Conservation (phyloP, 257 asterid genomes). For the Solanum sparsipilum region DNA sequence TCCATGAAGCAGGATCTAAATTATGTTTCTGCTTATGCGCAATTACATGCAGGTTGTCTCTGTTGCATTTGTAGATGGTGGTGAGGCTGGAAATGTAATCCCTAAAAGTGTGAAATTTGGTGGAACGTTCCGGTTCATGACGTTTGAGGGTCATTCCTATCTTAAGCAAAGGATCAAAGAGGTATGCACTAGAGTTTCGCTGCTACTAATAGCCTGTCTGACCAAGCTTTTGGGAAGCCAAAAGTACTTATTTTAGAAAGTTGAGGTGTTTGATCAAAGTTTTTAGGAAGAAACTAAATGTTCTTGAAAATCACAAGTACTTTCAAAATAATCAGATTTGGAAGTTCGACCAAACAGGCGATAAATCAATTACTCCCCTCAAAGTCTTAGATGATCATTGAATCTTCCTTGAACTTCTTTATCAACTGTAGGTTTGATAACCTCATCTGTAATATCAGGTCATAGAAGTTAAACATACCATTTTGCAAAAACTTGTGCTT, state of each 20-base stretch:
- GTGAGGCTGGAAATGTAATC: slow-evolving; percentile 54
- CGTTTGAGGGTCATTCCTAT: slow-evolving; percentile 33
- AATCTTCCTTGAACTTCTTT: not conserved
- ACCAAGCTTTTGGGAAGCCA: not conserved
- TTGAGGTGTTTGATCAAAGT: not conserved
- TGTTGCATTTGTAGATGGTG: slow-evolving; percentile 54
- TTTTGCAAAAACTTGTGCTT: not conserved
- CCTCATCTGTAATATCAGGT: not conserved
- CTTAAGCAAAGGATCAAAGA: slow-evolving; percentile 62
- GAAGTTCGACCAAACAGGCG: not conserved
- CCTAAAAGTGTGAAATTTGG: slow-evolving; percentile 69
- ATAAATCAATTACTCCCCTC: not conserved
- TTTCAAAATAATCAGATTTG: not conserved
- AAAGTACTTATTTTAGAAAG: not conserved
- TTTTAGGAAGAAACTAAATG: not conserved
- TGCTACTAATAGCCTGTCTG: not conserved
- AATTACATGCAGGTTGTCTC: slow-evolving; percentile 45
- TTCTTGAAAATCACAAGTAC: not conserved
- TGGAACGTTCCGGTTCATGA: slow-evolving; percentile 72
- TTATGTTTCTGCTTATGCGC: not conserved
- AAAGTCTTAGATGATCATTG: not conserved
- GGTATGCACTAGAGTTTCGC: slow-evolving; percentile 18
- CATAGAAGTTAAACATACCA: not conserved
- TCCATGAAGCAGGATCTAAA: not conserved
- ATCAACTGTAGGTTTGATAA: not conserved